Conservation (phyloP, 441 rosid species). For the Erysimum cheiri region DNA sequence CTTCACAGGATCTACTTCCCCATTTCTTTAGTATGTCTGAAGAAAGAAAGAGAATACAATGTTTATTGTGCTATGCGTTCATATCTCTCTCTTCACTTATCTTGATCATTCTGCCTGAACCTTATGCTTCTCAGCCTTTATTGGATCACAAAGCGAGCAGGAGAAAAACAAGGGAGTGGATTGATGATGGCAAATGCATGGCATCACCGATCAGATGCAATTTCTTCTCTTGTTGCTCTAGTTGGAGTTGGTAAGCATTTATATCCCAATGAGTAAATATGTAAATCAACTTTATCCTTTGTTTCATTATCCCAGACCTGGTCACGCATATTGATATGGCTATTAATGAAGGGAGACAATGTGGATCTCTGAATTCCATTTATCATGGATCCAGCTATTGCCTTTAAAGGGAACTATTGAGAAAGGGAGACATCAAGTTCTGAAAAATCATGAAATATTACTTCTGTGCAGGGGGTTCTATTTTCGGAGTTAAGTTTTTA, state of each 20-base stretch:
- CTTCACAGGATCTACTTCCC: conserved; percentile 3
- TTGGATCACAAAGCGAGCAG: conserved; percentile 93
- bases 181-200: conserved; percentile 99
- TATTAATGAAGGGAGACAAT: background rate
- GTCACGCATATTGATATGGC: background rate
- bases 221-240: conserved; percentile 90
- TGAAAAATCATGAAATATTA: background rate
- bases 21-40: background rate
- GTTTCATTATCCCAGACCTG: conserved; percentile 13
- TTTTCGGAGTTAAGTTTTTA: conserved; percentile 81
- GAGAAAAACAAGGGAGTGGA: conserved; percentile 88
- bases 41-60: conserved; percentile 51
- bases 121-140: conserved; percentile 61
- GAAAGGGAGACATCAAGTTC: background rate
- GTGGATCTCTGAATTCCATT: background rate
- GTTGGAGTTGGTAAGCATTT: conserved; percentile 86
- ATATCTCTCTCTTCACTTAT: conserved; percentile 17
- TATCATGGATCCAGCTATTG: conserved; percentile 12
- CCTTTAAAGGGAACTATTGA: conserved; percentile 2
- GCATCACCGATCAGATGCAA: conserved; percentile 98
- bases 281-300: background rate
- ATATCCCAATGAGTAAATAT: background rate
- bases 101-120: conserved; percentile 22
- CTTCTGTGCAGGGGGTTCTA: conserved; percentile 79
- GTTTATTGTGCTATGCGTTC: conserved; percentile 13